Evolutionary conservation across 345 rosid genomes (phyloP).

Genomic region (Schrenkiella parvula): DNA sequence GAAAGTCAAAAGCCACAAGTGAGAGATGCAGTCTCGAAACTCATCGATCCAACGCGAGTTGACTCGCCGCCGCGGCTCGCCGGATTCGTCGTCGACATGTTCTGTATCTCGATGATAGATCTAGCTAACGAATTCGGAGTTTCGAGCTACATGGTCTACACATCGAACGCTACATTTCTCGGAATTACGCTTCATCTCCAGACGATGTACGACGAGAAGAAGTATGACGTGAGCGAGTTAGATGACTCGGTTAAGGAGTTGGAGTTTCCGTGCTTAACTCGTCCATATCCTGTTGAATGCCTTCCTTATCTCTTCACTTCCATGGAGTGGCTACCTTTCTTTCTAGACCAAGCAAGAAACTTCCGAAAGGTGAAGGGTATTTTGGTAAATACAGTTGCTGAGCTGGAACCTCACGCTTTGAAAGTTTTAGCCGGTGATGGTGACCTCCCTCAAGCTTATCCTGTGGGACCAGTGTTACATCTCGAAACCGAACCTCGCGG

Average conservation of each 20-base stretch:
- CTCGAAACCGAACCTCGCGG: neutral
- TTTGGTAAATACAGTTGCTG: slow-evolving; percentile 46
- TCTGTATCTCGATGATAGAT: slow-evolving; percentile 46
- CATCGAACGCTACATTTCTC: slow-evolving; percentile 42
- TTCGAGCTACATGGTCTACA: slow-evolving; percentile 44
- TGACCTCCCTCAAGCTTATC: slow-evolving; percentile 30
- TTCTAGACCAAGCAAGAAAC: neutral
- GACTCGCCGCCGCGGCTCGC: slow-evolving; percentile 34
- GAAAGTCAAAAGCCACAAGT: slow-evolving; percentile 37
- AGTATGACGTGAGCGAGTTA: slow-evolving; percentile 23
- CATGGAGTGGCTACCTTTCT: neutral
- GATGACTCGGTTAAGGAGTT: slow-evolving; percentile 38
- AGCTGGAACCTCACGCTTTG: slow-evolving; percentile 45
- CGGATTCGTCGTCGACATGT: slow-evolving; percentile 55
- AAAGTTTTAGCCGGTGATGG: neutral
- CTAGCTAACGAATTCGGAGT: slow-evolving; percentile 42
- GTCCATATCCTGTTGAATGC: slow-evolving; percentile 35
- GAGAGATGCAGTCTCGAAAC: slow-evolving; percentile 26
- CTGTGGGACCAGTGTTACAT: slow-evolving; percentile 52
- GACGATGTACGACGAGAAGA: slow-evolving; percentile 14
- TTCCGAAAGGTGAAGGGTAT: slow-evolving; percentile 41
- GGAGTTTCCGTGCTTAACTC: slow-evolving; percentile 32
- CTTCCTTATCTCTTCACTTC: slow-evolving; percentile 13
- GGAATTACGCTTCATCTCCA: slow-evolving; percentile 33
- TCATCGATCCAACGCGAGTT: neutral